Evolutionary conservation across 768 basidiomycete species (phyloP), one percentile per base, ranked within the genome.

Genomic region (Kwoniella bestiolae): DNA sequence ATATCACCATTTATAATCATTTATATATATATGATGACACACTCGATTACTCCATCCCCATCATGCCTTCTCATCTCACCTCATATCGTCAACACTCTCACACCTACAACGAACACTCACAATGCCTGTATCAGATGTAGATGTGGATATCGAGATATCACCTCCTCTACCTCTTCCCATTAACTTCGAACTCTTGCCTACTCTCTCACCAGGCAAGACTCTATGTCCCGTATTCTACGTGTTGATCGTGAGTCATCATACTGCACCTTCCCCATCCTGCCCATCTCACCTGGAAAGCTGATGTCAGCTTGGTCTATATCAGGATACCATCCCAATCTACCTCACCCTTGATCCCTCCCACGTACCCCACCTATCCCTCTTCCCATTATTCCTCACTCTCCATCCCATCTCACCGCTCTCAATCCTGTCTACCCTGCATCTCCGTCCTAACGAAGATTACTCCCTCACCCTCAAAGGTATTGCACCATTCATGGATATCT

Each of bases 321-420:
- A 75, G 74, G 70, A 71, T 45, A 58, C 50, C 2, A 44, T 75
- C 25, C 68, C 71, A 5, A 56, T 75, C 14, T 72, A 72, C 65
- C 44, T 75, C 18, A 66, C 71, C 47, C 57, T 75, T 5, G 56
- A 63, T 5, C 68, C 74, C 1, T 46, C 68, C 2, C 66, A 69
- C 23, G 26, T 28, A 6, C 66, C 74, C 23, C 74, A 75, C 47
- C 5, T 75, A 26, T 72, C 71, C 21, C 31, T 72, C 16, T 56
- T 75, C 3, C 62, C 74, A 2, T 59, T 75, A 16, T 35, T 72
- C 26, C 61, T 75, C 1, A 60, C 69, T 3, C 38, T 75, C 9
- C 16, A 41, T 9, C 69, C 69, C 1, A 46, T 44, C 2, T 45
- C 69, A 1, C 74, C 74, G 0, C 28, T 75, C 11, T 52, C 63